phyloP scores from a whole-genome alignment of 139 green algal species.

The Tetradesmus lagerheimii region DNA sequence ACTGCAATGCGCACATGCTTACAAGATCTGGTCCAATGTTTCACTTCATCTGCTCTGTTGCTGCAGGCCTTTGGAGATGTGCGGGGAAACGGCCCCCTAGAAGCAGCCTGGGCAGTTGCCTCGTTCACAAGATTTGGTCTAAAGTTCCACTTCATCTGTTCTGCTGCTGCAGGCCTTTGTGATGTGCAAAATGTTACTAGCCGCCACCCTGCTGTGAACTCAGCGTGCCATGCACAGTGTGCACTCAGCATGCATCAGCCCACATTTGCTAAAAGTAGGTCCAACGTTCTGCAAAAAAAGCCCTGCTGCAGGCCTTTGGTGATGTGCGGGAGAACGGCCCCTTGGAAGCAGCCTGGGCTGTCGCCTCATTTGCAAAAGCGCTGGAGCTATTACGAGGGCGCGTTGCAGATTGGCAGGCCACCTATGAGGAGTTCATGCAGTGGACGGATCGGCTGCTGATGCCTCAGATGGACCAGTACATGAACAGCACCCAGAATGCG shows the following conservation, averaged over 20 bases:
- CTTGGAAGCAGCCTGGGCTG: constrained; percentile 16
- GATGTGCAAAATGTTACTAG: no score
- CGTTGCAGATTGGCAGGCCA: not conserved
- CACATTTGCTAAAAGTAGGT: not conserved
- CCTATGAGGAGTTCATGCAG: not conserved
- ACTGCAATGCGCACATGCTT: no score
- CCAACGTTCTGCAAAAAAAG: not conserved
- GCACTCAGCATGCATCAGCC: no score
- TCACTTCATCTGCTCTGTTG: no score
- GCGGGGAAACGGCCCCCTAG: constrained; percentile 26
- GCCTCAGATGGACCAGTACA: constrained; percentile 14
- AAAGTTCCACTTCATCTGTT: no score
- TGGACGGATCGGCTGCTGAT: constrained; percentile 1
- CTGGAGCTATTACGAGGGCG: constrained; percentile 36
- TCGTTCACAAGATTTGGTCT: not conserved
- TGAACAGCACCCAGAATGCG: not conserved
- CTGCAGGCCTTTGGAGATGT: constrained; percentile 31
- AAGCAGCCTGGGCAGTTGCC: constrained; percentile 31
- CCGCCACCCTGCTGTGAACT: no score
- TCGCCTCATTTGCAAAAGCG: constrained; percentile 8
- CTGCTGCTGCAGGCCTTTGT: constrained; percentile 9
- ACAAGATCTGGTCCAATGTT: no score
- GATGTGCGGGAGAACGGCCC: constrained; percentile 33
- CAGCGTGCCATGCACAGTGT: no score
- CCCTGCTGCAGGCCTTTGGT: constrained; percentile 20